A percentile compares a stretch with the other conserved stretches of the same genome.
Conservation (phyloP, 345 rosid genomes). For the Draba incana region DNA sequence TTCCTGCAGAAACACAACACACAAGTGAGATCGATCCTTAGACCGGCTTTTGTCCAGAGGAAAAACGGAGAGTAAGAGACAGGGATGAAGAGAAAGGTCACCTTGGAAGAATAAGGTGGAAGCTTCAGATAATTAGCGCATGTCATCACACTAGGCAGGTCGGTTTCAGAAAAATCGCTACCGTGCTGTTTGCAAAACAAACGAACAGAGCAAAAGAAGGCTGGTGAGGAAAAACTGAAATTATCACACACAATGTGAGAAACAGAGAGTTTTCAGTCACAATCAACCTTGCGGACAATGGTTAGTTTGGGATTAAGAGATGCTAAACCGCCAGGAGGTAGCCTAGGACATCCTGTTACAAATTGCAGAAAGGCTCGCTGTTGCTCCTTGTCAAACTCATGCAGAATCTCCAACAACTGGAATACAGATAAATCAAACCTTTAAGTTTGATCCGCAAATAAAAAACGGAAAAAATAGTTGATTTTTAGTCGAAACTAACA, state of each 20-base stretch:
- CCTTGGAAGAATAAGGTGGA: constrained; percentile 92
- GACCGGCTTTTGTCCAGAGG: constrained; percentile 20
- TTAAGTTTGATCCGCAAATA: constrained; percentile 22
- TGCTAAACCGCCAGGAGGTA: constrained; percentile 93
- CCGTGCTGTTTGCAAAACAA: constrained; percentile 58
- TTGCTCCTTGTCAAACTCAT: constrained; percentile 64
- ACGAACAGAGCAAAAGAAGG: neutral
- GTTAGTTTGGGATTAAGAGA: constrained; percentile 89
- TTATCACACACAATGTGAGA: neutral
- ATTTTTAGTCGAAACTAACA: constrained; percentile 39
- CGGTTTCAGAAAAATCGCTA: constrained; percentile 65
- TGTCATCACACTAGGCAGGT: constrained; percentile 97
- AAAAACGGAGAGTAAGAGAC: constrained; percentile 1
- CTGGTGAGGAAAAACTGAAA: neutral
- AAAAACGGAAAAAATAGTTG: constrained; percentile 3
- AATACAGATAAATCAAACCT: constrained; percentile 27
- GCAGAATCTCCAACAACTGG: constrained; percentile 81
- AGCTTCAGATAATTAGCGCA: constrained; percentile 96
- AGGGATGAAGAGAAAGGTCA: constrained; percentile 41
- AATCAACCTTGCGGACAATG: constrained; percentile 80
- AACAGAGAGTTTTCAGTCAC: constrained; percentile 4
- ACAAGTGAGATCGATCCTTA: constrained; percentile 24
- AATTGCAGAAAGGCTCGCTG: constrained; percentile 86
- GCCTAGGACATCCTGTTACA: constrained; percentile 93
- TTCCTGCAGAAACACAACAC: constrained; percentile 57